Base-by-base conservation (phyloP, 768 basidiomycete genomes). In the Phlebiopsis gigantea region DNA sequence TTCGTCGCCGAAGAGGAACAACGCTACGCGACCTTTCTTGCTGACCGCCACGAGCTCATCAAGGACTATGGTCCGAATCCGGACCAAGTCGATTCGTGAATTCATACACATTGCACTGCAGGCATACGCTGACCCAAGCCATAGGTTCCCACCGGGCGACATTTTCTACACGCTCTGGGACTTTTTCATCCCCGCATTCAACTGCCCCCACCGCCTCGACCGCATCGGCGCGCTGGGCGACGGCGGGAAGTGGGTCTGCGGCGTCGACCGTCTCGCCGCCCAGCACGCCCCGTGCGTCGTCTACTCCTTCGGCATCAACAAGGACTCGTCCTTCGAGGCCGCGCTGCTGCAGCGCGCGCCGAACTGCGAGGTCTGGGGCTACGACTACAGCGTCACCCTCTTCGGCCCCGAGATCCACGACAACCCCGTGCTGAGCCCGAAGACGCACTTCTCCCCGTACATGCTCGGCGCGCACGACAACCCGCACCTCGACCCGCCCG, bases 191-290 rank as follows among this genome's bases (percentile, higher is more conserved):
- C 44, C 57, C 2, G 31, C 55, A 5, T 62, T 56, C 57, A 53
- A 54, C 39, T 53, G 51, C 52, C 48, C 59, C 15, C 62, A 55
- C 51, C 55, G 56, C 22, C 5, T 57, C 41, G 69, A 77, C 34
- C 75, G 79, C 42, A 47, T 80, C 14, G 80, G 79, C 6, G 67
- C 71, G 6, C 68, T 80, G 60, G 79, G 78, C 1, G 79, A 80
- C 57, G 79, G 79, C n/a, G 79, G 80, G 14, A 80, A 80, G 63
- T 80, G 78, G 77, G 57, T 76, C 5, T 80, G 80, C 51, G 79
- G 80, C 6, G 53, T 80, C 53, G 73, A 76, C 25, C 71, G 73
- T 25, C 64, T 80, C 30, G 66, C 68, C 5, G n/a, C 26, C 17
- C 51, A 60, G 31, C 54, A 53, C 25, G 39, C 55, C 22, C 43